phyloP scores from a whole-genome alignment of 1,139 yeast species.

The Scheffersomyces insectosa region DNA sequence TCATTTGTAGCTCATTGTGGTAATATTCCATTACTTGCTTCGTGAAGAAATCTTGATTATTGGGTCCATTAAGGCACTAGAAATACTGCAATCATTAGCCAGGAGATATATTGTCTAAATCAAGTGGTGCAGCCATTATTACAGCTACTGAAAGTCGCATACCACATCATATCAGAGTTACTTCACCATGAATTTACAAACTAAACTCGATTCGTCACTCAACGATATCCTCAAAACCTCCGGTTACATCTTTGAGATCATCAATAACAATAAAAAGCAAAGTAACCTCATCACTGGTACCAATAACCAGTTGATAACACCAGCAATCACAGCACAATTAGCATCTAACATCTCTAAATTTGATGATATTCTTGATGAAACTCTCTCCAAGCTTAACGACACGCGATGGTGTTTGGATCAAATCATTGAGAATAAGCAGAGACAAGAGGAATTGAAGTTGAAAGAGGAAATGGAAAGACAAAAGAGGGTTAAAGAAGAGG shows the following conservation, averaged over 20 bases:
- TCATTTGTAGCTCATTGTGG: no score
- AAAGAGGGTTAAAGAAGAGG: slow-evolving; percentile 23
- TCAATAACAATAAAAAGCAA: slow-evolving; percentile 43
- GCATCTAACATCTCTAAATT: slow-evolving; percentile 37
- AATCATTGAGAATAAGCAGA: slow-evolving; percentile 44
- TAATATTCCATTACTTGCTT: no score
- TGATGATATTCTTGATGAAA: slow-evolving; percentile 47
- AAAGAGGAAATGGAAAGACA: slow-evolving; percentile 40
- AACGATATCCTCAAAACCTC: slow-evolving; percentile 45
- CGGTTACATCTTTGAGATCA: slow-evolving; percentile 47
- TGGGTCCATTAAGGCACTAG: no score
- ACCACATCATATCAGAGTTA: no score
- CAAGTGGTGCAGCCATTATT: no score
- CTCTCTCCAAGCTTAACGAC: slow-evolving; percentile 45
- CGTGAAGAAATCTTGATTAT: no score
- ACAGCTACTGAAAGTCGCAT: no score
- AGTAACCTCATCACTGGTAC: slow-evolving; percentile 46
- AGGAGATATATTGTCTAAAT: no score
- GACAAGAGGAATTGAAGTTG: slow-evolving; percentile 42
- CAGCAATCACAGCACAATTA: slow-evolving; percentile 42
- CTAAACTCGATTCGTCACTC: slow-evolving; percentile 40
- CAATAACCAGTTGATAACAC: slow-evolving; percentile 45
- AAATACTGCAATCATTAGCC: no score
- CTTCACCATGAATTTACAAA: slow-evolving; percentile 38
- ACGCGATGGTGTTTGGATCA: slow-evolving; percentile 49